Evolutionary conservation across 305 asterid species (phyloP).

Genomic region (Fraxinus floribunda): DNA sequence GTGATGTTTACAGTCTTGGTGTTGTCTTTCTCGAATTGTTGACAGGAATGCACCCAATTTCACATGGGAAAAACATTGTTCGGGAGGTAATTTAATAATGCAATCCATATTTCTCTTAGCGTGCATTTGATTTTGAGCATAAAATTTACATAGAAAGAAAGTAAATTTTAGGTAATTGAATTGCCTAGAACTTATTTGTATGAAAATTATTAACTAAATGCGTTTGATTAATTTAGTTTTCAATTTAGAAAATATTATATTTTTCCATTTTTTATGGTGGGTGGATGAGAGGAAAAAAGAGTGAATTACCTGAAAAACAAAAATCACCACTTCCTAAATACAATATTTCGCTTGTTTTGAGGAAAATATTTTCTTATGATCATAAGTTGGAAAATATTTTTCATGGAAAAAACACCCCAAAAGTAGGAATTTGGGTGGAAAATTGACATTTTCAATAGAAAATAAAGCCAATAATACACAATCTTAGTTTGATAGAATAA

Average conservation of each 20-base stretch:
- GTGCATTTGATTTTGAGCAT: background rate
- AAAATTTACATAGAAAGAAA: background rate
- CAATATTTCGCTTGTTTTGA: too few species aligned
- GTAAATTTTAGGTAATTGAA: background rate
- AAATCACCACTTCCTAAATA: background rate
- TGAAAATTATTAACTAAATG: background rate
- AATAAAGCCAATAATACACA: background rate
- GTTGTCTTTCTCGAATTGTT: conserved; percentile 87
- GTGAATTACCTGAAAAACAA: background rate
- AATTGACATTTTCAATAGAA: background rate
- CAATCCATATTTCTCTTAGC: background rate
- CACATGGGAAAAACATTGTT: conserved; percentile 95
- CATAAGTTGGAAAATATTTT: background rate
- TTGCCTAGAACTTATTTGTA: background rate
- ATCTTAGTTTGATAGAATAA: background rate
- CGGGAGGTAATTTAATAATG: conserved; percentile 60
- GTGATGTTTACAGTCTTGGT: conserved; percentile 96
- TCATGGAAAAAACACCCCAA: background rate
- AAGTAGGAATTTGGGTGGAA: background rate
- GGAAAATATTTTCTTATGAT: background rate
- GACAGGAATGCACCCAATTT: conserved; percentile 94
- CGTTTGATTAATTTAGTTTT: too few species aligned
- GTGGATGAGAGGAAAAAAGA: background rate
- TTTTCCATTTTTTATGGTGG: background rate
- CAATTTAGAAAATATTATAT: too few species aligned